Conservation (phyloP, 495 filamentous ascomycete species). For the Hyaloscypha finlandica region DNA sequence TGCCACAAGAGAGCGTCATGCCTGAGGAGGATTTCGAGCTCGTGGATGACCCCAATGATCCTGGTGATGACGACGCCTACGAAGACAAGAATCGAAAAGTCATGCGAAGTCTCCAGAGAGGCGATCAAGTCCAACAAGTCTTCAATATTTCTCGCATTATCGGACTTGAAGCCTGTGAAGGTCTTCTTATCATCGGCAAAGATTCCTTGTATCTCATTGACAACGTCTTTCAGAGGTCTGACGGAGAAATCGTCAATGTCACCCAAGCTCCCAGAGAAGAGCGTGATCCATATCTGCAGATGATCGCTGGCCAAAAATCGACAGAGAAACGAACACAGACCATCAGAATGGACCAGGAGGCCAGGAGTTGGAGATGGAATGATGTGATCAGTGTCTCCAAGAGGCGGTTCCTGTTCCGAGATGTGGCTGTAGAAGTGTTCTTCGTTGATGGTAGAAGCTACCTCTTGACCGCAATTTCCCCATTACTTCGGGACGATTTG, state of each 20-base stretch:
- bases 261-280: conserved; percentile 92
- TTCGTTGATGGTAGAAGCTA: conserved; percentile 97
- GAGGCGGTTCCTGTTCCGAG: conserved; percentile 89
- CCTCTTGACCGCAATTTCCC: conserved; percentile 78
- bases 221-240: conserved; percentile 88
- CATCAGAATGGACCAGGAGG: conserved; percentile 67
- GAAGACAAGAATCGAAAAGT: conserved; percentile 98
- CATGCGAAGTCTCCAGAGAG: conserved; percentile 88
- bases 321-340: conserved; percentile 52
- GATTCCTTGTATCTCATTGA: conserved; percentile 91
- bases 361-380: conserved; percentile 89
- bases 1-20: conserved; percentile 44
- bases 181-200: conserved; percentile 91
- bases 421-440: conserved; percentile 94
- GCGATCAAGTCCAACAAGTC: conserved; percentile 89
- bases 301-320: conserved; percentile 80
- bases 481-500: conserved; percentile 72
- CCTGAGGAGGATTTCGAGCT: conserved; percentile 92
- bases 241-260: conserved; percentile 95
- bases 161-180: conserved; percentile 88
- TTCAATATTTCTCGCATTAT: conserved; percentile 94
- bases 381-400: conserved; percentile 98
- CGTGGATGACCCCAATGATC: conserved; percentile 77
- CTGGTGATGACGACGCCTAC: conserved; percentile 80
- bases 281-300: conserved; percentile 90